phyloP scores from a whole-genome alignment of 352 stramenopile species.

The Hyaloperonospora arabidopsidis region DNA sequence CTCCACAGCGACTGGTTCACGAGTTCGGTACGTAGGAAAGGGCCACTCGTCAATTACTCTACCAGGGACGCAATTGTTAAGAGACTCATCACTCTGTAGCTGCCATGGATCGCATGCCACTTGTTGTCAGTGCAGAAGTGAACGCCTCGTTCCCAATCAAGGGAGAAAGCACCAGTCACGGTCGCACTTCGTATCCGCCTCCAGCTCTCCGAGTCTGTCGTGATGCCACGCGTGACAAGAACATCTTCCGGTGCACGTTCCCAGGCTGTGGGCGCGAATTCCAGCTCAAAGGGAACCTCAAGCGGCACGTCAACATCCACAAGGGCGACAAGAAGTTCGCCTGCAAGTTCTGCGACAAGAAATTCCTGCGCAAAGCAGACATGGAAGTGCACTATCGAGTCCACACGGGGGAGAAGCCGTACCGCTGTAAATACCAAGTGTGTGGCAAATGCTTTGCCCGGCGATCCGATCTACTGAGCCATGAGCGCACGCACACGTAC shows the following conservation, averaged over 20 bases:
- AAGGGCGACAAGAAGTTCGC: conserved; percentile 49
- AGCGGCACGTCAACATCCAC: conserved; percentile 54
- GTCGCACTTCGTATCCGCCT: no score
- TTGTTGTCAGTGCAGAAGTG: no score
- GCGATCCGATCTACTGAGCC: conserved; percentile 63
- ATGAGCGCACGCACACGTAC: conserved; percentile 65
- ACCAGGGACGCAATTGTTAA: no score
- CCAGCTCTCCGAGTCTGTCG: no score
- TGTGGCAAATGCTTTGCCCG: conserved; percentile 62
- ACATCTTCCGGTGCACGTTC: conserved; percentile 41
- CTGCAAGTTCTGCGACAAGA: conserved; percentile 51
- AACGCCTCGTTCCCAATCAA: no score
- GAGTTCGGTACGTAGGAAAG: no score
- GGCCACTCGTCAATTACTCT: no score
- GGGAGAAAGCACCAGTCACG: no score
- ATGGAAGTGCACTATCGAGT: conserved; percentile 70
- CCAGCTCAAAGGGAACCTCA: conserved; percentile 60
- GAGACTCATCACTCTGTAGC: no score
- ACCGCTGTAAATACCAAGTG: conserved; percentile 40
- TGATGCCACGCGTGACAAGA: conserved; percentile 4
- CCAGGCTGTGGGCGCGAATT: conserved; percentile 48
- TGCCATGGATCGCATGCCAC: no score
- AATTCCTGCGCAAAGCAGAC: conserved; percentile 66
- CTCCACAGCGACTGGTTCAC: no score
- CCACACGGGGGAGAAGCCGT: conserved; percentile 74